Base-by-base conservation (phyloP, 768 basidiomycete species). In the Tylopilus subfusipes region DNA sequence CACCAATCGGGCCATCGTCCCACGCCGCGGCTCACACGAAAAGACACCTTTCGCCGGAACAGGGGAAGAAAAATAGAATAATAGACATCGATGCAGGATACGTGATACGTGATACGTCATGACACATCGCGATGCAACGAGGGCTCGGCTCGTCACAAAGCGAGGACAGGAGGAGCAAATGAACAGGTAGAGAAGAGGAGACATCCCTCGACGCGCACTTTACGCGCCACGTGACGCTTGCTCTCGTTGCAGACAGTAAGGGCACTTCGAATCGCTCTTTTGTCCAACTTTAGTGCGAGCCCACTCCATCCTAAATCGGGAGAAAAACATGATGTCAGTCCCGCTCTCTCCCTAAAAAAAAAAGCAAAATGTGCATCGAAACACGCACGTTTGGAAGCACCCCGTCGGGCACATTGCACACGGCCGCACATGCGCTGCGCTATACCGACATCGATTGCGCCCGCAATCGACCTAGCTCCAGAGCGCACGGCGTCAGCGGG, bases 391-490 rank as follows among this genome's bases (percentile, higher is more conserved):
- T 63, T 78, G 76, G 24, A 27, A 55, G 57, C 78, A 80, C 7
- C 72, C 77, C 44, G 68, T 51, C 21, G 71, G 5, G 47, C 78
- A 80, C 16, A 61, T 68, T 11, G 54, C 34, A 57, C 78, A 77
- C 8, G 68, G 60, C 11, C 63, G 48, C 25, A 51, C 48, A 55
- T 80, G 79, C 10, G 51, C 42, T 7, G 65, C 53, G 51, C 78
- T 80, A 55, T 80, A 80, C 47, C 78, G 74, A 57, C 79, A 80
- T 42, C 55, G 62, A 55, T 54, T 53, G 40, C 68, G 69, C 29
- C 63, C 57, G 50, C 79, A 80, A 57, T 80, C 78, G 50, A 78
- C 68, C 78, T 80, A 27, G 38, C 8, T 24, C 36, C 9, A 10
- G 29, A 39, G 24, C 56, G 25, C 21, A 52, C 5, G n/a, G 1